Percentiles rank a stretch among this genome's conserved stretches.
These are phyloP conservation scores for Aspergillus sp. DNA, from an alignment of 2,329 filamentous ascomycete species.

Conservation along the genomic window DNA sequence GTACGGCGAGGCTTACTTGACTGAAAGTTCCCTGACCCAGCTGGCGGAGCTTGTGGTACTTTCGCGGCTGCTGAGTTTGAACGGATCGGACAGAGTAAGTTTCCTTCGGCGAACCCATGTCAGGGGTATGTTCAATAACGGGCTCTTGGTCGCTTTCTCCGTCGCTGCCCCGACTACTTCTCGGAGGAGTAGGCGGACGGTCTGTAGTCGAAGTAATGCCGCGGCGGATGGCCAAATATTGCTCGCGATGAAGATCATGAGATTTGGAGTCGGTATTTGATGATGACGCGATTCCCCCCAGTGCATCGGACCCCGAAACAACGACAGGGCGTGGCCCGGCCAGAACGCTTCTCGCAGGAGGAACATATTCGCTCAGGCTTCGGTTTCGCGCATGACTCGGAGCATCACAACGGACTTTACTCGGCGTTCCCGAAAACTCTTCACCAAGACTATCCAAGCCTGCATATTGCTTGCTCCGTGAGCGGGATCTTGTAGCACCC, in stretches of 20 bases:
- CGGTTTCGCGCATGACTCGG: conserved; percentile 58
- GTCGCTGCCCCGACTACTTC: conserved; percentile 55
- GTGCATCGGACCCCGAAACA: conserved; percentile 51
- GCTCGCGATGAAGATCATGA: conserved; percentile 58
- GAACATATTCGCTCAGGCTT: conserved; percentile 81
- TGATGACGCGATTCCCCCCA: conserved; percentile 39
- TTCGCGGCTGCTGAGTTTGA: conserved; percentile 58
- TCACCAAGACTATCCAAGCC: conserved; percentile 25
- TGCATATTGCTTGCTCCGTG: conserved; percentile 33
- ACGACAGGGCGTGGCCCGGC: conserved; percentile 62
- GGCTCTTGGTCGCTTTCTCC: conserved; percentile 43
- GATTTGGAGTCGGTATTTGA: conserved; percentile 35
- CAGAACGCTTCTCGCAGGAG: conserved; percentile 55
- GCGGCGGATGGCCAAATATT: conserved; percentile 67
- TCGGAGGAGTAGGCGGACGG: conserved; percentile 69
- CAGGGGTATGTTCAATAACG: conserved; percentile 14
- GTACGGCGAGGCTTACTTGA: conserved; percentile 83
- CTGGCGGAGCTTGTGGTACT: conserved; percentile 69
- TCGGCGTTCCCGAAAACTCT: conserved; percentile 13
- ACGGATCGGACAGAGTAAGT: conserved; percentile 62
- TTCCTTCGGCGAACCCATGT: conserved; percentile 35
- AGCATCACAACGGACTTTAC: conserved; percentile 17
- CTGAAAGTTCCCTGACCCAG: conserved; percentile 94
- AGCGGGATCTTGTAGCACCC: conserved; percentile 20
- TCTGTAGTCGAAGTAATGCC: conserved; percentile 55